A percentile compares a stretch with the other conserved stretches of the same genome.
Conservation (phyloP, 2,329 filamentous ascomycete species). For the Elsinoe perseae region DNA sequence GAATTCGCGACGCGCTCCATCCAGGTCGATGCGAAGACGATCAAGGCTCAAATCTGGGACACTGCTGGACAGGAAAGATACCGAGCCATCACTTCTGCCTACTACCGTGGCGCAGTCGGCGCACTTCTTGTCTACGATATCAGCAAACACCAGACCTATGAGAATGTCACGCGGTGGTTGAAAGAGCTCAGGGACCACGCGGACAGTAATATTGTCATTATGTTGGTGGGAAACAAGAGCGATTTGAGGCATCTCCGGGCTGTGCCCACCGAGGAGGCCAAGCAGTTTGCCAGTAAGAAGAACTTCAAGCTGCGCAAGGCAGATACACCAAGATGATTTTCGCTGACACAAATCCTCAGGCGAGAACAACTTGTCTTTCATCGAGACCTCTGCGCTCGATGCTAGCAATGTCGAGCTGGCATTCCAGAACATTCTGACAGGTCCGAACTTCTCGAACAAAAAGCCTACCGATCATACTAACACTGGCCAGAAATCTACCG, state of each 20-base stretch:
- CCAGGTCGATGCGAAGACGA: slow-evolving; percentile 98
- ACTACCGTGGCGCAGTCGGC: slow-evolving; percentile 96
- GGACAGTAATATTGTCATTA: slow-evolving; percentile 98
- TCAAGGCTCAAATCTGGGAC: slow-evolving; percentile 99
- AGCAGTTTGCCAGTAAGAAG: slow-evolving; percentile 83
- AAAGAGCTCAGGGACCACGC: slow-evolving; percentile 98
- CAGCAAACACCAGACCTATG: slow-evolving; percentile 98
- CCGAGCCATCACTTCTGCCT: slow-evolving; percentile 96
- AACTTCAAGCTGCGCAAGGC: background rate
- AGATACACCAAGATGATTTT: background rate
- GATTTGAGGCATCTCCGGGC: slow-evolving; percentile 98
- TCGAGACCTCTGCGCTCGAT: slow-evolving; percentile 96
- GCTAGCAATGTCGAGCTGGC: slow-evolving; percentile 98
- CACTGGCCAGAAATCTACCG: slow-evolving; percentile 80
- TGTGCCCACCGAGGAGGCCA: slow-evolving; percentile 95
- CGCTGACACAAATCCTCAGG: slow-evolving; percentile 45
- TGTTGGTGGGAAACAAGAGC: slow-evolving; percentile 99
- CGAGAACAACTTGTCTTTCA: slow-evolving; percentile 97
- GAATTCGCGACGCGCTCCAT: slow-evolving; percentile 98
- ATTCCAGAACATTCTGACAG: slow-evolving; percentile 98
- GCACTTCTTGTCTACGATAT: slow-evolving; percentile 98
- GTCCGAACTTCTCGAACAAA: slow-evolving; percentile 28
- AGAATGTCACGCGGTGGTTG: slow-evolving; percentile 97
- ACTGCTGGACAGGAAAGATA: slow-evolving; percentile 98
- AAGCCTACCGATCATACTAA: background rate